Percentiles rank a stretch among this genome's conserved stretches.
These are phyloP conservation scores for Powellomyces hirtus DNA, from an alignment of 192 early-diverging fungal genomes.

Conservation along the genomic window DNA sequence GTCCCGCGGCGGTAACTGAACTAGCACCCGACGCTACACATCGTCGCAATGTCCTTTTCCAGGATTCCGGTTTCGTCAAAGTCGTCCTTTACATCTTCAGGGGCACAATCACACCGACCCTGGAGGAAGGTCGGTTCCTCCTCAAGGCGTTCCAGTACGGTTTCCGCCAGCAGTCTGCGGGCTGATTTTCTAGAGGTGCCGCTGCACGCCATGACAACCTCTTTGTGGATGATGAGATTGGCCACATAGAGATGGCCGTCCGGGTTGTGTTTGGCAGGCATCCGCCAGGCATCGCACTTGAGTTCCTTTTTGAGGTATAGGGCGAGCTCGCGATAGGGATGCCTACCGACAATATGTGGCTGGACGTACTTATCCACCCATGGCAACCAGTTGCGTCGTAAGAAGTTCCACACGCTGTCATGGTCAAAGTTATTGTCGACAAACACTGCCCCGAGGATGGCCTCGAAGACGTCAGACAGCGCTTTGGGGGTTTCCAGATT, in stretches of 20 bases:
- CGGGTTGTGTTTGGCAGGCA: slow-evolving; percentile 7
- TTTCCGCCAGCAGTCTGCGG: slow-evolving; percentile 13
- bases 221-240: slow-evolving; percentile 14
- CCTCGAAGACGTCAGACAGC: slow-evolving; percentile 84
- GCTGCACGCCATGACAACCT: neutral
- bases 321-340: slow-evolving; percentile 30
- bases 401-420: slow-evolving; percentile 38
- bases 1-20: too few relatives aligned
- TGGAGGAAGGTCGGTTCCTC: neutral
- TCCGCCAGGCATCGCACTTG: slow-evolving; percentile 22
- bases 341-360: slow-evolving; percentile 25
- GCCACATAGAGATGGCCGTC: slow-evolving; percentile 5
- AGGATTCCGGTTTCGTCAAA: neutral
- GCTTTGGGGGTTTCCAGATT: slow-evolving; percentile 81
- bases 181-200: slow-evolving; percentile 20
- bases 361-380: slow-evolving; percentile 27
- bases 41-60: neutral
- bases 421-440: slow-evolving; percentile 76
- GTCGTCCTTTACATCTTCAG: neutral
- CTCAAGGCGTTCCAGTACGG: slow-evolving; percentile 16
- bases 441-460: slow-evolving; percentile 81
- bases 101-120: neutral
- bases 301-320: slow-evolving; percentile 3
- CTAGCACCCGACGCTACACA: too few relatives aligned
- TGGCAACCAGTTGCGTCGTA: slow-evolving; percentile 26